Conservation (phyloP, 805 yeast genomes). For the Teunomyces lycoperdinae region DNA sequence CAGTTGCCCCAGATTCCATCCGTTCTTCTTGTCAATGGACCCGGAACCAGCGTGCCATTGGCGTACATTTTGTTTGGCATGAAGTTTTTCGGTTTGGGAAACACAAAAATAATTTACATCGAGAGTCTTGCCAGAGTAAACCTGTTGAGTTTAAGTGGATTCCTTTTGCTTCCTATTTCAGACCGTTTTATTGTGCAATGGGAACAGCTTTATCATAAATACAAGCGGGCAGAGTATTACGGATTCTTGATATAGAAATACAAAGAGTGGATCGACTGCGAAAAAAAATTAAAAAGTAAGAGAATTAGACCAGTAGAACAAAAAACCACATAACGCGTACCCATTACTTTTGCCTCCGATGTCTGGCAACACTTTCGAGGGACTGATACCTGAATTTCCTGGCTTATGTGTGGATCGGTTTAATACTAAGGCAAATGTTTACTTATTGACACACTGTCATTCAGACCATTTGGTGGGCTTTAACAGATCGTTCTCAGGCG, state of each 20-base stretch:
- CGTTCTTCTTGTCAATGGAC: conserved; percentile 66
- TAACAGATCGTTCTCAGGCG: conserved; percentile 34
- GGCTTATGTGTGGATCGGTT: conserved; percentile 40
- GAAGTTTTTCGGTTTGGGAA: conserved; percentile 45
- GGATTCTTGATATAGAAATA: conserved; percentile 64
- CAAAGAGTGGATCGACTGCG: not conserved
- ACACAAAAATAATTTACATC: conserved; percentile 66
- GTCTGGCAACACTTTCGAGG: conserved; percentile 34
- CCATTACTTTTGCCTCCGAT: not conserved
- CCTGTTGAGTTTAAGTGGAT: conserved; percentile 73
- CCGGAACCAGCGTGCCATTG: conserved; percentile 75
- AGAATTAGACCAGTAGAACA: no score
- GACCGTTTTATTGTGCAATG: conserved; percentile 90
- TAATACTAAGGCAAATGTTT: conserved; percentile 21
- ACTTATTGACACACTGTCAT: conserved; percentile 51
- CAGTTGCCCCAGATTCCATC: conserved; percentile 34
- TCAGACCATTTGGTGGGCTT: conserved; percentile 54
- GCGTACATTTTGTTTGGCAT: conserved; percentile 54
- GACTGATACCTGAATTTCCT: conserved; percentile 48
- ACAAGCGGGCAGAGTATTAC: conserved; percentile 64
- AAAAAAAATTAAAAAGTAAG: not conserved
- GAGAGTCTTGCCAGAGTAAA: conserved; percentile 86
- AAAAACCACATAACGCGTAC: not conserved
- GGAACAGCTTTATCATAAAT: conserved; percentile 54
- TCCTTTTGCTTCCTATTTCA: conserved; percentile 62